Base-by-base conservation (phyloP, 352 stramenopile genomes). In the Globisporangium solare region DNA sequence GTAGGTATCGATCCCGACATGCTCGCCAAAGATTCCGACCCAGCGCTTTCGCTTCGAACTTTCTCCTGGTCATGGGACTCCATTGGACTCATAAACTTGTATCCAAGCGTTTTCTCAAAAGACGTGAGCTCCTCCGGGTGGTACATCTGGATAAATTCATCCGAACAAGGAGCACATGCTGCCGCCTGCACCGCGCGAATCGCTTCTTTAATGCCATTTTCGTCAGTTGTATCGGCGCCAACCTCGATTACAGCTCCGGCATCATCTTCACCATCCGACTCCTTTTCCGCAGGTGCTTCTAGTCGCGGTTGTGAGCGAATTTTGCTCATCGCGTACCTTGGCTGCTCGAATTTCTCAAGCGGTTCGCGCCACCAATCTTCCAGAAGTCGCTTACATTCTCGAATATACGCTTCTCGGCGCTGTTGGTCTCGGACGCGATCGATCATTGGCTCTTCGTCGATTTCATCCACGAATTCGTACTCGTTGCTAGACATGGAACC, bases 331-430 rank as follows among this genome's bases (percentile, higher is more conserved):
- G 61, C 62, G 35, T 61, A 73, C 47, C 73, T 77, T 13, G 64
- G 67, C 11, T 52, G 47, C 31, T 96, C 87, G 68, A 94, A 95
- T 2, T 64, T 56, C 24, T 91, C 73, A 14, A 97, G 63, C 10
- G 86, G 81, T n/a, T 79, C 64, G 37, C 84, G 84, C 88, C 88
- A 97, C 88, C 88, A 97, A 47, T 93, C 81, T 48, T 88, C 76
- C 13, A 93, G 58, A 20, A 94, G 67, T 6, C 75, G 64, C 48
- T 77, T 86, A 56, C 83, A 93, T 46, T 91, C 83, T n/a, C 66
- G 79, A 51, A 91, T 75, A 56, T 91, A 93, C 8, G 74, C 76
- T 43, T 91, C 79, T 21, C 83, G 76, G 21, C 86, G 86, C 11
- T 77, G 67, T 22, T 84, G 68, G 48, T 83, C 59, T 10, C 70